Base-by-base conservation (phyloP, 2,329 filamentous ascomycete species). In the Myriosclerotinia scirpicola region DNA sequence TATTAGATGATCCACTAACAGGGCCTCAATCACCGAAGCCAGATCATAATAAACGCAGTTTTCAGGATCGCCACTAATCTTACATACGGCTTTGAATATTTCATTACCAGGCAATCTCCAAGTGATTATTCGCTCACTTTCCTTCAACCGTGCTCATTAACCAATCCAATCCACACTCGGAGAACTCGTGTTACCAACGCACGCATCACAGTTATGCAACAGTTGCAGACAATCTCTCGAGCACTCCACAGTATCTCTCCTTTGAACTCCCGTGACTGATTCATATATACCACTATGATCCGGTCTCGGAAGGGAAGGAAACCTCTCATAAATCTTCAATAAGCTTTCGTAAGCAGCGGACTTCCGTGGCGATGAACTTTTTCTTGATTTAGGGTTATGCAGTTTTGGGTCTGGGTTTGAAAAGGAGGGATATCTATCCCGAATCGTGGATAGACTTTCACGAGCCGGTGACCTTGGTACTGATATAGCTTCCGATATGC, bases 121-220 rank as follows among this genome's bases (percentile, higher is more conserved):
- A 61, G n/a, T 20, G 4, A 4, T 20, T 9, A 50, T 50, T 20
- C 14, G 20, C 44, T 26, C 20, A 7, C 26, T 50, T 3, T 36
- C 30, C 1, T 20, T 22, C n/a, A 11, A 26, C 15, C 44, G 20
- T 38, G 5, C 6, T 46, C n/a, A 40, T 69, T 58, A 71, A 36
- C 67, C 68, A 68, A 72, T 72, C 69, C 70, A 73, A 64, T 73
- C 72, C 17, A 73, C 62, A 65, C 69, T 72, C 26, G 69, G 68
- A 38, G 54, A 61, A 38, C 69, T 60, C 14, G 61, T 67, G 48
- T 71, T 59, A 5, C 30, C 5, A 6, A 44, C 54, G 54, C 67
- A 69, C 34, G 68, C 69, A 66, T 71, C 70, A 64, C 71, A 71
- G 36, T 62, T 38, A 38, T 71, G 68, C 15, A 52, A 40, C 22